Conservation (phyloP, 2,329 filamentous ascomycete species). For the Paecilomyces formosus region DNA sequence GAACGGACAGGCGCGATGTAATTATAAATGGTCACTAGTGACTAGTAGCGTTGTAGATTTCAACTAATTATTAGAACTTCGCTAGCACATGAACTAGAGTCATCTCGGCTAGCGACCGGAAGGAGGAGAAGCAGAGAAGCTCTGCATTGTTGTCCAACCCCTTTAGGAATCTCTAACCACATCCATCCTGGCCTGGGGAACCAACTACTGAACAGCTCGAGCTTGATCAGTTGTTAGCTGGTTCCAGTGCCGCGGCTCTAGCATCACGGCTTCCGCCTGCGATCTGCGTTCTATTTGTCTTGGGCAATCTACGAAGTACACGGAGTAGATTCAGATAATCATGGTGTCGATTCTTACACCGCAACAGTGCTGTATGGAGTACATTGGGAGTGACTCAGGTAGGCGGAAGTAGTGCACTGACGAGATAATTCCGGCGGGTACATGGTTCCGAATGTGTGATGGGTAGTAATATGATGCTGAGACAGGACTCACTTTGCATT, state of each 20-base stretch:
- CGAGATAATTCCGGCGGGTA: background rate
- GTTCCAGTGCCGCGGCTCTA: background rate
- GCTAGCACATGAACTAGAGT: background rate
- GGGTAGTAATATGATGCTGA: background rate
- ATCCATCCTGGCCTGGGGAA: background rate
- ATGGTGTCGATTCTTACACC: background rate
- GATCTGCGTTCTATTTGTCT: background rate
- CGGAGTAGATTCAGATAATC: background rate
- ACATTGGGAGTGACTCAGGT: background rate
- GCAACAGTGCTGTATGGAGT: background rate
- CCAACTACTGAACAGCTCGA: background rate
- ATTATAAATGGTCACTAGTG: background rate
- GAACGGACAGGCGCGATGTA: background rate
- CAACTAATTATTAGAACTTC: background rate
- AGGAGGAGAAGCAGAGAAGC: background rate
- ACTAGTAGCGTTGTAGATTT: background rate
- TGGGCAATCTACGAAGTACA: background rate
- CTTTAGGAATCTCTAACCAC: background rate
- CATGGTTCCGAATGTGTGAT: background rate
- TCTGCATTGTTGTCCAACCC: background rate
- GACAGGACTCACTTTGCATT: background rate
- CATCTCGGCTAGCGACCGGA: background rate
- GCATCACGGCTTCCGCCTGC: background rate
- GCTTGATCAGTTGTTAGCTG: background rate
- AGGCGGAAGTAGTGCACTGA: background rate